Percentiles rank a stretch among this genome's conserved stretches.
Evolutionary conservation across 2,329 filamentous ascomycete species (phyloP).

Genomic region (Epichloe gansuensis): DNA sequence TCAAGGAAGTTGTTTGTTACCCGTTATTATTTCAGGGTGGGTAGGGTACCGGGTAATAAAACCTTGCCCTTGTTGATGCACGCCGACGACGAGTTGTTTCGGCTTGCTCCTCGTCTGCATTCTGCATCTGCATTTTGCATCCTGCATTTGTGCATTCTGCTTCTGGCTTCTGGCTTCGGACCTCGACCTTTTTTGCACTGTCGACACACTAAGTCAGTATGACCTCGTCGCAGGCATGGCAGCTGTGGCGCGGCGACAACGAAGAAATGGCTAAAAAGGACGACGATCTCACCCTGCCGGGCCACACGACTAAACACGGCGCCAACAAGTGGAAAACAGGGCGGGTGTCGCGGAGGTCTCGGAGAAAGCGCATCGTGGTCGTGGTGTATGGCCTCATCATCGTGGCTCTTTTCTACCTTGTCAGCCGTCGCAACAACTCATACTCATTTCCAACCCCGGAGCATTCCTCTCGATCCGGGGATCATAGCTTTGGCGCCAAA

Average conservation of each 20-base stretch:
- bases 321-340: conserved; percentile 27
- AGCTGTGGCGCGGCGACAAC: conserved; percentile 36
- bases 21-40: no score
- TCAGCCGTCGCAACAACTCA: conserved; percentile 11
- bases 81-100: no score
- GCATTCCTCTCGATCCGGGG: not conserved
- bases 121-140: no score
- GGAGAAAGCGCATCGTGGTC: conserved; percentile 38
- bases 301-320: conserved; percentile 9
- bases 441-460: conserved; percentile 12
- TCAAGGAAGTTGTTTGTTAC: no score
- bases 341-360: conserved; percentile 36
- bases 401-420: conserved; percentile 40
- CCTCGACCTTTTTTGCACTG: no score
- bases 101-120: no score
- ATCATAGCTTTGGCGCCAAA: not conserved
- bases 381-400: conserved; percentile 32
- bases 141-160: no score
- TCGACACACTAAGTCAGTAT: not conserved
- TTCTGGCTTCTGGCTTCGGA: not conserved
- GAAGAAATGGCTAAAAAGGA: conserved; percentile 49
- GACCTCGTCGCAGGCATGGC: conserved; percentile 7
- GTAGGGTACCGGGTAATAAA: no score
- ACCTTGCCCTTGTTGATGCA: no score
- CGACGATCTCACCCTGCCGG: conserved; percentile 33